phyloP scores from a whole-genome alignment of 1,284 basidiomycete species.

The Fomes fomentarius region DNA sequence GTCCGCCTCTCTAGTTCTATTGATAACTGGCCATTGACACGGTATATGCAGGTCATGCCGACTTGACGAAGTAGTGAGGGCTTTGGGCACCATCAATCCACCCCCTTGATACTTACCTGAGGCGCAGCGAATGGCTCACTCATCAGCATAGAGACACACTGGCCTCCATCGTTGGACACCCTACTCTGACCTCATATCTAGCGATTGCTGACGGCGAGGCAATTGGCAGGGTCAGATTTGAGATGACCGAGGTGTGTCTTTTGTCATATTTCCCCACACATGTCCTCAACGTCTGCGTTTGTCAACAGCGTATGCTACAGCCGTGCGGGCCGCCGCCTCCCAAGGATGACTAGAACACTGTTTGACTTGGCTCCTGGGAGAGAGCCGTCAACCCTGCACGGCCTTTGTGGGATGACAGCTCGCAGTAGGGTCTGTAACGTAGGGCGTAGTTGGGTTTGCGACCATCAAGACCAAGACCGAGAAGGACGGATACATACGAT shows the following conservation, averaged over 20 bases:
- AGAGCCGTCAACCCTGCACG: background rate
- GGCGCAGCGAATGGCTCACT: constrained; percentile 92
- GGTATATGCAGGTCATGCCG: constrained; percentile 76
- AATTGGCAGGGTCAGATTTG: constrained; percentile 89
- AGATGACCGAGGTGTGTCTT: constrained; percentile 89
- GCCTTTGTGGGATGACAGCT: background rate
- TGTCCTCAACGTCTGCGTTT: background rate
- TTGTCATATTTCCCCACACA: background rate
- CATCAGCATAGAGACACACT: constrained; percentile 97
- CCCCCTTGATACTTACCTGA: constrained; percentile 14
- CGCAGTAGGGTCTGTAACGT: constrained; percentile 17
- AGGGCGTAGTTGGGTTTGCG: too few relatives aligned
- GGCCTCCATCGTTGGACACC: constrained; percentile 90
- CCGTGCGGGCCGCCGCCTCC: constrained; percentile 96
- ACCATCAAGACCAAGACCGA: too few relatives aligned
- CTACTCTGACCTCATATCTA: constrained; percentile 84
- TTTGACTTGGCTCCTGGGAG: background rate
- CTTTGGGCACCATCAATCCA: constrained; percentile 5
- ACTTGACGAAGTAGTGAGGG: constrained; percentile 90
- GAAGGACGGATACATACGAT: too few relatives aligned
- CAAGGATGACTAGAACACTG: constrained; percentile 69
- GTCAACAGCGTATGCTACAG: constrained; percentile 88
- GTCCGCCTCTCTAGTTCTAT: too few relatives aligned
- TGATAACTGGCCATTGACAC: too few relatives aligned
- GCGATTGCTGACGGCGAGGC: constrained; percentile 94